A percentile compares a stretch with the other conserved stretches of the same genome.
Conservation (phyloP, 2,329 filamentous ascomycete species). For the Calcarisporium arbuscula region DNA sequence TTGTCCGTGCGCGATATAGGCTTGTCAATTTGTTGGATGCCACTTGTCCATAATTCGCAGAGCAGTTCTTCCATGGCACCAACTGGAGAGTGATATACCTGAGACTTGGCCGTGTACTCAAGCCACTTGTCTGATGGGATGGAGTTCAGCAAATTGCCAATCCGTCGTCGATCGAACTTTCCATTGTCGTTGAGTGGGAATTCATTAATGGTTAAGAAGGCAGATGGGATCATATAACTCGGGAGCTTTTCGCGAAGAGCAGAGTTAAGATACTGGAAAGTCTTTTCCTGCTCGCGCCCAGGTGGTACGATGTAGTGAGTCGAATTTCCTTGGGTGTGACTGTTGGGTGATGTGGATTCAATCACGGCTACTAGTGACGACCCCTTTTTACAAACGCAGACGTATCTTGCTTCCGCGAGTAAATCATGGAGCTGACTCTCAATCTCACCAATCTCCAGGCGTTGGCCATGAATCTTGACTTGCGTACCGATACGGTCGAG, state of each 20-base stretch:
- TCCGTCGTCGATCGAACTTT: no score
- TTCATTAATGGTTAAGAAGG: no score
- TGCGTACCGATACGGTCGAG: slow-evolving; percentile 18
- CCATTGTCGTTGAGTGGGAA: no score
- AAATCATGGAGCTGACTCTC: slow-evolving; percentile 1
- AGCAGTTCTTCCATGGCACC: no score
- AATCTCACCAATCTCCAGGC: slow-evolving; percentile 36
- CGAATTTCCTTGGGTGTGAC: no score
- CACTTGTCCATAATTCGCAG: not conserved
- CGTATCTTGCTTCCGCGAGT: not conserved
- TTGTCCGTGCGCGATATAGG: slow-evolving; percentile 1
- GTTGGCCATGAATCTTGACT: slow-evolving; percentile 40
- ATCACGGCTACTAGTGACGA: not conserved
- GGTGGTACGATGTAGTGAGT: no score
- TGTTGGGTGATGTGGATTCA: not conserved
- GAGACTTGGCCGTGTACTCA: no score
- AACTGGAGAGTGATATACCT: no score
- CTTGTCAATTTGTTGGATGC: not conserved
- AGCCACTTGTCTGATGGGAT: no score
- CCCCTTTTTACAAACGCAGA: no score
- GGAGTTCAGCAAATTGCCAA: no score
- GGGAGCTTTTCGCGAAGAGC: not conserved
- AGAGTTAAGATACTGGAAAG: not conserved
- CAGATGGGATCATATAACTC: not conserved
- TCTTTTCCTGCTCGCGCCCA: not conserved